Base-by-base conservation (phyloP, 495 filamentous ascomycete genomes). In the Physcia stellaris region DNA sequence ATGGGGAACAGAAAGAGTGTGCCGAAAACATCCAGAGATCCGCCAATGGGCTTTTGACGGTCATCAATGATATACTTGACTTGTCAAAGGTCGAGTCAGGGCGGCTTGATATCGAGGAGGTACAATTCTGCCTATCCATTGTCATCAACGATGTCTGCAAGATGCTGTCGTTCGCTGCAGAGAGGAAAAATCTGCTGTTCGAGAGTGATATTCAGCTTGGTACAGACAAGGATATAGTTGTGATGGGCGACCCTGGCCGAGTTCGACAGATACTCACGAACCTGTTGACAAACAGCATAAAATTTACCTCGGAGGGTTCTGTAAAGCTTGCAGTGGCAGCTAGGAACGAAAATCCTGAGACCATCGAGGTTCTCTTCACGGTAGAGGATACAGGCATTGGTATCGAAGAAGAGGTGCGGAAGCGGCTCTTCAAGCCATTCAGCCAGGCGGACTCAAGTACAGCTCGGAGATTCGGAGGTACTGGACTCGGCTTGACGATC, bases 61-160 rank as follows among this genome's bases (percentile, higher is more conserved):
- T 93, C 17, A 90, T 93, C 55, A 92, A 93, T 41, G 84, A 93
- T 46, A 87, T 90, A 26, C 62, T 93, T 2, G 86, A 92, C 52
- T 79, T 88, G 46, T 87, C 83, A 2, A 93, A 92, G 50, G 71
- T 93, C 13, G 86, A 88, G 42, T 82, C 79, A 9, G 85, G 83
- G 3, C 59, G 68, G 6, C 53, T 84, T 11, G 79, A 83, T 45
- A 76, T 84, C 23, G 80, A 83, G 58, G 74, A 81, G 36, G 75
- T 82, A 4, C 80, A 83, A 30, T 94, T 93, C 49, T 80, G 77
- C 4, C 62, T 92, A 10, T 75, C 74, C 4, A 54, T 80, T 1
- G 71, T 87, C n/a, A 68, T 88, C 0, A 57, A 73, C 23, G 75
- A 87, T 45, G 69, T 88, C 13, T 66, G 63, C 41, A 52, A 63